Evolutionary conservation across 331 rosid species (phyloP), one percentile per base, ranked within the genome.

Genomic region (Spiraea crenata): DNA sequence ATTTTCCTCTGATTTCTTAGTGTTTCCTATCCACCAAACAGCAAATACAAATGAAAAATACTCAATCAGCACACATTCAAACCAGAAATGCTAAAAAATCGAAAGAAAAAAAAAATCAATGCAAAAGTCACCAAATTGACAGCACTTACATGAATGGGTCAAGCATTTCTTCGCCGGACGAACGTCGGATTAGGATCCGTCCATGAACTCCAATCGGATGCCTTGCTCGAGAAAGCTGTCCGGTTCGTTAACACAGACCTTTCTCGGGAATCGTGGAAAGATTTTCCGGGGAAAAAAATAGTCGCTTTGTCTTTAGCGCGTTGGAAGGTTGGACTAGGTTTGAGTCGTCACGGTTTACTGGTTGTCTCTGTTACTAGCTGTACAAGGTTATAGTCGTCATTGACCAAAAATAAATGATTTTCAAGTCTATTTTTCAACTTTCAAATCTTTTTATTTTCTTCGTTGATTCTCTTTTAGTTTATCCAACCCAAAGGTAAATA

Each of bases 231-330:
- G 68, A n/a, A 35, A 76, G 6, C 38, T 10, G 60, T 40, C 35
- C 52, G 31, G 63, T 62, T 42, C 51, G 70, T 15, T 40, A 20
- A 17, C 3, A 16, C 31, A 55, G 11, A 25, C 31, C 6, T 58
- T 16, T 42, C 48, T 62, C 51, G 45, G 38, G 52, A 78, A 58
- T 44, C 69, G 77, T 51, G 69, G 7, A 5, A 14, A 57, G 44
- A 39, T 17, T 54, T 63, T 64, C 14, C 59, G 45, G 59, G 59
- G 4, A 34, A 40, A 6, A 44, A 20, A 5, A n/a, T 63, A 35
- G 37, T 2, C 54, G 15, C 39, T 39, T 66, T 70, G 81, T 64
- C 81, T 65, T 17, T 51, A 15, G 44, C 13, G 42, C 3, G 38
- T 38, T 41, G 51, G 63, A 45, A 13, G 7, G 55, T 25, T 55